These are phyloP conservation scores for Paracorniculantispora psalliotae DNA, from an alignment of 2,329 filamentous ascomycete genomes.

Conservation along the genomic window DNA sequence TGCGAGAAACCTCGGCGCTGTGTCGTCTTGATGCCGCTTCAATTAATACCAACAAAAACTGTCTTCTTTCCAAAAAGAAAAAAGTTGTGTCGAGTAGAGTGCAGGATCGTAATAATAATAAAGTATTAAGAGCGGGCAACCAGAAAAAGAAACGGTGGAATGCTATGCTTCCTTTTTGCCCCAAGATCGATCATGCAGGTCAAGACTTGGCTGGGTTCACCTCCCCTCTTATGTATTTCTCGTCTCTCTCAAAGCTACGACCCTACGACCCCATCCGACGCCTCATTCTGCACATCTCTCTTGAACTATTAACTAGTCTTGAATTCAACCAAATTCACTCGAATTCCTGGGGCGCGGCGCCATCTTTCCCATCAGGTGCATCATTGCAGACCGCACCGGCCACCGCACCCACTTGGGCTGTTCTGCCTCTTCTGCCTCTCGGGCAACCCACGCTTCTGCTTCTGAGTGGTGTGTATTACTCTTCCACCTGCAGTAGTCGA, in stretches of 20 bases:
- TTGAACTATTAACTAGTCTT: too few species aligned
- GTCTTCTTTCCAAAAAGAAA: not conserved
- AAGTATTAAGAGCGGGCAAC: not conserved
- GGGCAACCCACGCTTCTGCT: not conserved
- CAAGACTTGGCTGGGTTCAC: not conserved
- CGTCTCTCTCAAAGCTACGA: not conserved
- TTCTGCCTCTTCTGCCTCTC: not conserved
- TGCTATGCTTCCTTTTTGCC: not conserved
- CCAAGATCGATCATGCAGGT: conserved; percentile 8
- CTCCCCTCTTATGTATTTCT: not conserved
- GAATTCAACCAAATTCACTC: not conserved
- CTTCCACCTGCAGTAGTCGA: not conserved
- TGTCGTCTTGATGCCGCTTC: not conserved
- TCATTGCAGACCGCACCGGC: conserved; percentile 6
- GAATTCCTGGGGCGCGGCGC: not conserved
- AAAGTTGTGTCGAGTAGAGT: conserved; percentile 1
- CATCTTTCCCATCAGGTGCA: not conserved
- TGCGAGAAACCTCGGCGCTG: not conserved
- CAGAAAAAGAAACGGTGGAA: not conserved
- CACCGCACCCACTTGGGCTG: not conserved
- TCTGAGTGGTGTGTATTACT: not conserved
- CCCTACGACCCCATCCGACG: not conserved
- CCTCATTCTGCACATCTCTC: not conserved
- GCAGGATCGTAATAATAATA: conserved; percentile 8
- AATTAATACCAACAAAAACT: not conserved